phyloP scores from a whole-genome alignment of 768 basidiomycete genomes.

The Trametes cingulata region DNA sequence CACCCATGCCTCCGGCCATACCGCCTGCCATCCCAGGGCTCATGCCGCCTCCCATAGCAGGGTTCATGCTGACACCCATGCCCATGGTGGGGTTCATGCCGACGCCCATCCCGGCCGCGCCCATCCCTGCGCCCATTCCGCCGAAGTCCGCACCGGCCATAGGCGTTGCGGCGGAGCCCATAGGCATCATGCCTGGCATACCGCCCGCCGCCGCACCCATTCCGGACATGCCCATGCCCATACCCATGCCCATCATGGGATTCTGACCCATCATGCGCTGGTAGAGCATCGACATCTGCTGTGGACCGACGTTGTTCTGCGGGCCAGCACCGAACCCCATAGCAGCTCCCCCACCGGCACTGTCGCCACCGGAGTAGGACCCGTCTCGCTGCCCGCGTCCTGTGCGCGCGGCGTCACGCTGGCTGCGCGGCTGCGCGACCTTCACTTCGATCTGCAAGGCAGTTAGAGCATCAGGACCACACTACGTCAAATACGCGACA shows the following conservation, averaged over 20 bases:
- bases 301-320: constrained; percentile 79
- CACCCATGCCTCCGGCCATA: constrained; percentile 26
- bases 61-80: constrained; percentile 21
- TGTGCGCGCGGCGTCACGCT: constrained; percentile 52
- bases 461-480: background rate
- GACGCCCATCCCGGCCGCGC: constrained; percentile 16
- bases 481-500: background rate
- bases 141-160: constrained; percentile 23
- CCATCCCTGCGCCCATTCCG: constrained; percentile 25
- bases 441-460: constrained; percentile 86
- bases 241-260: constrained; percentile 34
- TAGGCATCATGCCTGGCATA: constrained; percentile 24
- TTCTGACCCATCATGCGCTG: constrained; percentile 76
- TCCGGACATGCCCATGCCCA: constrained; percentile 38
- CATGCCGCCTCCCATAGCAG: constrained; percentile 48
- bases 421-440: constrained; percentile 85
- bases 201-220: constrained; percentile 35
- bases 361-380: constrained; percentile 42
- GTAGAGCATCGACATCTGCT: constrained; percentile 89
- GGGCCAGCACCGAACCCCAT: constrained; percentile 31
- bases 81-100: constrained; percentile 37
- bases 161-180: constrained; percentile 21
- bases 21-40: constrained; percentile 28
- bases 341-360: constrained; percentile 26
- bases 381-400: constrained; percentile 18